Evolutionary conservation across 2,329 filamentous ascomycete species (phyloP).

Genomic region (Sporothrix globosa): DNA sequence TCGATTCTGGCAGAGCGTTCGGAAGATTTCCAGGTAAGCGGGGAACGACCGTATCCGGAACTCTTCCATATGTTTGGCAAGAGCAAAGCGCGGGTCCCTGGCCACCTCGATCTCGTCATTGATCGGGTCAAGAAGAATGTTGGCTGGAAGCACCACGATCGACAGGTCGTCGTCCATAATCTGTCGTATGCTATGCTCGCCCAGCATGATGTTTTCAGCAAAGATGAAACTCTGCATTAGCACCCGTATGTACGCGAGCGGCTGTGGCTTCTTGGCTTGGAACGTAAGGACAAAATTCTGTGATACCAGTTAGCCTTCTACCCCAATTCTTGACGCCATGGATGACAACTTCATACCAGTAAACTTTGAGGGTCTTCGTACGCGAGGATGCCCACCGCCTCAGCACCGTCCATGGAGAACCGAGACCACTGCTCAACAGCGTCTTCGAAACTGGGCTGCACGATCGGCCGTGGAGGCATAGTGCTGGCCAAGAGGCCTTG

Average conservation of each 20-base stretch:
- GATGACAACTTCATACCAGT: slow-evolving; percentile 55
- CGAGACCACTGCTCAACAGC: slow-evolving; percentile 70
- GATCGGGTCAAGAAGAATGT: slow-evolving; percentile 68
- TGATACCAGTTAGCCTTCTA: background rate
- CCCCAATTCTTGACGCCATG: background rate
- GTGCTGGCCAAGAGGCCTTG: slow-evolving; percentile 92
- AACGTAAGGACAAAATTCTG: slow-evolving; percentile 75
- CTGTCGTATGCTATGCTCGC: slow-evolving; percentile 69
- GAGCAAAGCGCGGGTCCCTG: slow-evolving; percentile 72
- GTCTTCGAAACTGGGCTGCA: slow-evolving; percentile 72
- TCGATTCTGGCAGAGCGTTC: slow-evolving; percentile 85
- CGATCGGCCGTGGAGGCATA: slow-evolving; percentile 88
- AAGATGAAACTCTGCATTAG: slow-evolving; percentile 77
- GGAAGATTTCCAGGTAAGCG: slow-evolving; percentile 80
- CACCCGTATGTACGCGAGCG: slow-evolving; percentile 80
- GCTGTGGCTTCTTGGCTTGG: slow-evolving; percentile 77
- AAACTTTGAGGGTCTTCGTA: slow-evolving; percentile 71
- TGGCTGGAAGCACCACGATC: slow-evolving; percentile 72
- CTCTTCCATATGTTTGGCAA: slow-evolving; percentile 72
- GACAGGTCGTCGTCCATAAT: slow-evolving; percentile 83
- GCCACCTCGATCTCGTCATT: slow-evolving; percentile 78
- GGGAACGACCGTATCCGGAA: slow-evolving; percentile 65
- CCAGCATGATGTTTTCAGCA: slow-evolving; percentile 69
- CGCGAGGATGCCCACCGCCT: slow-evolving; percentile 68
- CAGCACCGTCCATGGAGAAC: slow-evolving; percentile 71